Evolutionary conservation across 2,329 filamentous ascomycete genomes (phyloP), one percentile per base, ranked within the genome.

Genomic region (Apiospora kogelbergensis): DNA sequence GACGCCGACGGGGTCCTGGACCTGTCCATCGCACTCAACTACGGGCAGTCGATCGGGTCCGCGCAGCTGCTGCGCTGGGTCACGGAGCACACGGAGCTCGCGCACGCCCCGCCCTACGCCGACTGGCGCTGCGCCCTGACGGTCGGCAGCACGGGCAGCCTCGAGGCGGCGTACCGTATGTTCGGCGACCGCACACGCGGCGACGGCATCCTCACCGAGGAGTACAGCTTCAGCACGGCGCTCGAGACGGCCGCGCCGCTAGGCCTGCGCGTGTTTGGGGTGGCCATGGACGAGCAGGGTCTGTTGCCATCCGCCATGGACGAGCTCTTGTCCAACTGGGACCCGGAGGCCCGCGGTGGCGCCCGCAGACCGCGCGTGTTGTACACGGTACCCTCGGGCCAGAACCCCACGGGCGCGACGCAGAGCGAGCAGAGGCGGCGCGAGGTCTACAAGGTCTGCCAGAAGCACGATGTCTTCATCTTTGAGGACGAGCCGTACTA

Each of bases 401-500:
- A 97, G 81, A 97, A 98, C 79, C 95, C 95, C 0, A 97, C 94
- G 0, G 95, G 95, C 10, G 91, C 94, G 13, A 97, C 94, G 3
- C 93, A 95, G 79, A 86, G 90, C 48, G 78, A 81, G 5, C 84
- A 89, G 76, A 85, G 95, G 68, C 85, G 94, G 67, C 84, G 85
- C 72, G 91, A 89, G 26, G 85, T 97, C 63, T 97, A 97, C 81
- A 84, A 84, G 44, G 86, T 97, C 17, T 92, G 91, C 41, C 91
- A 91, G 78, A 94, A 93, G 81, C 93, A 97, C 80, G 93, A 97
- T 77, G 76, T 97, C 48, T 92, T 89, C 82, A 95, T 98, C 77
- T 83, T 97, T 73, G 95, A 98, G 82, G 95, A 97, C 78, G 95
- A 97, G 78, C 95, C 95, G 1, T 97, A 97, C 82, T 97, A 97